A percentile compares a stretch with the other conserved stretches of the same genome.
Conservation (phyloP, 371 early-diverging fungal species). For the Enteropsectra breve region DNA sequence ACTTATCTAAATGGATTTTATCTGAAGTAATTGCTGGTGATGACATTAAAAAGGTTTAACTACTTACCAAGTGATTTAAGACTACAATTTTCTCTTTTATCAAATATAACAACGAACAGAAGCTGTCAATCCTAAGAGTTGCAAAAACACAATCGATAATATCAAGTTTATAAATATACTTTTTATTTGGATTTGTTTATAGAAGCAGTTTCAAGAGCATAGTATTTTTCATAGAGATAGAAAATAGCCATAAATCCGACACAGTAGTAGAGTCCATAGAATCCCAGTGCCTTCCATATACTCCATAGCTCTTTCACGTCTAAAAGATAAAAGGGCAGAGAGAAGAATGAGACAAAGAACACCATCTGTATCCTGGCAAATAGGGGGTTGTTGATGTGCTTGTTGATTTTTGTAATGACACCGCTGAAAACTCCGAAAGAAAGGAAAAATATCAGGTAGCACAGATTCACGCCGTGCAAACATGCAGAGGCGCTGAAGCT, state of each 20-base stretch:
- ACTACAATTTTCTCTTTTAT: too few relatives aligned
- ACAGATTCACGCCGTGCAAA: slow-evolving; percentile 45
- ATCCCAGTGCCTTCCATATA: slow-evolving; percentile 46
- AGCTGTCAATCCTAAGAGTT: too few relatives aligned
- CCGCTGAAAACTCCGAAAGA: slow-evolving; percentile 32
- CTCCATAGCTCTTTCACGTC: slow-evolving; percentile 18
- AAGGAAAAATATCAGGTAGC: slow-evolving; percentile 47
- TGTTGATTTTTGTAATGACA: slow-evolving; percentile 21
- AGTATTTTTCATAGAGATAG: background rate
- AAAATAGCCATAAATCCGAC: background rate
- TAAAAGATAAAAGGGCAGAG: slow-evolving; percentile 47
- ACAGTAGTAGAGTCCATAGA: slow-evolving; percentile 44
- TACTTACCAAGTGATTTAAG: too few relatives aligned
- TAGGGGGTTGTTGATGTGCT: slow-evolving; percentile 17
- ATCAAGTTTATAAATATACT: too few relatives aligned
- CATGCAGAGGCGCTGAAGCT: slow-evolving; percentile 42
- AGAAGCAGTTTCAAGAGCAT: too few relatives aligned
- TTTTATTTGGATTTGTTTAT: too few relatives aligned
- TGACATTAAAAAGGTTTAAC: too few relatives aligned
- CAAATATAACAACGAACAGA: too few relatives aligned
- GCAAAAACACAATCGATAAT: too few relatives aligned
- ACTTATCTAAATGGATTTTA: too few relatives aligned
- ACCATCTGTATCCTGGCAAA: slow-evolving; percentile 31
- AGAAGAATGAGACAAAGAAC: slow-evolving; percentile 46
- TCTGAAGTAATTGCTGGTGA: too few relatives aligned